Evolutionary conservation across 129 eudicot genomes (phyloP), one percentile per base, ranked within the genome.

Genomic region (Lactuca saligna): DNA sequence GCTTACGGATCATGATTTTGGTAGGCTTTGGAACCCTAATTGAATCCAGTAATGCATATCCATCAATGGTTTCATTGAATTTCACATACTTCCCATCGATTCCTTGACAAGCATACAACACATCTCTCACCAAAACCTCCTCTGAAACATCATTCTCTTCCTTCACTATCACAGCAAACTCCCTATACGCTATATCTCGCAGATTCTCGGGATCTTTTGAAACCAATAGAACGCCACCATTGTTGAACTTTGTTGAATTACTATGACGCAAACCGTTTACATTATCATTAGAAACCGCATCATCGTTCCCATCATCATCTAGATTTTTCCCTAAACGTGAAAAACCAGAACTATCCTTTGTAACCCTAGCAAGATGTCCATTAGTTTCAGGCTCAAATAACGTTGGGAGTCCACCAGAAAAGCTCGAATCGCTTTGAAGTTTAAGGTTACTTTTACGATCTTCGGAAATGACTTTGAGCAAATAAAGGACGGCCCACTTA

Each of bases 21-120:
- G 83, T 78, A 17, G 93, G 79, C 49, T 90, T 85, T 7, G 93
- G 79, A 29, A 87, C 96, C 72, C 70, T 90, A 69, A 87, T 61
- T 0, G 73, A 62, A 53, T 87, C 93, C 8, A 75, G 74, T 76
- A 94, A 75, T 14, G 66, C 80, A 74, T 90, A 89, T 3, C 87
- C 96, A 57, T 87, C 97, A 5, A 77, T 78, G 17, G 71, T 80
- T 38, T 81, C 80, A 39, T 94, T 96, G 64, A 81, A 94, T 38
- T 85, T 79, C 57, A 87, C 86, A 78, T 75, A 90, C 81, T 72
- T 90, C 11, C 99, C 99, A 63, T 94, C 99, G 74, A 94, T 90
- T 73, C 97, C 99, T 73, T 90, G 97, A 64, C 97, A 94, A 31
- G 91, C 90, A 80, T 90, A 94, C 84, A 94, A 74, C 80, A 94